phyloP scores from a whole-genome alignment of 2,329 filamentous ascomycete species.

The Periconia sp. region DNA sequence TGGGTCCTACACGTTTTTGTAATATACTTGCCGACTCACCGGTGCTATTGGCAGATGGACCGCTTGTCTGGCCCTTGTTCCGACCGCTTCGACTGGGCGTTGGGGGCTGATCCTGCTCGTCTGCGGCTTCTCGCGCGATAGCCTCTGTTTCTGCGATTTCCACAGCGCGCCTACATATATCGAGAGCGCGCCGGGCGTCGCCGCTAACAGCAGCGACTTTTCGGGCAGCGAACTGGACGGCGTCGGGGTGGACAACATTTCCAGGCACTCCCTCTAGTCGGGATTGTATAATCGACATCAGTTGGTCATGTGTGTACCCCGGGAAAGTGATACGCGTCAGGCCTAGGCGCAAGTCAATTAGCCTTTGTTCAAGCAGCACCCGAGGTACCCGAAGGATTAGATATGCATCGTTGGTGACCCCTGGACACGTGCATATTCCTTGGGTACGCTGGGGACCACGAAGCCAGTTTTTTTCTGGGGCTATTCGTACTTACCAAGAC shows the following conservation, averaged over 20 bases:
- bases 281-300: constrained; percentile 97
- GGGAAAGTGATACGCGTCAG: constrained; percentile 95
- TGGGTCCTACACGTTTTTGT: constrained; percentile 24
- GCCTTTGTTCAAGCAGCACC: constrained; percentile 22
- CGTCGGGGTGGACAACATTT: constrained; percentile 87
- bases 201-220: constrained; percentile 97
- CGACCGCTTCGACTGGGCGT: constrained; percentile 64
- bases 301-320: constrained; percentile 93
- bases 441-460: not conserved
- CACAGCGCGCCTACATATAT: constrained; percentile 93
- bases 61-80: constrained; percentile 32
- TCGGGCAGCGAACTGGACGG: constrained; percentile 91
- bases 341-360: constrained; percentile 48
- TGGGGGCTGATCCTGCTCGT: constrained; percentile 47
- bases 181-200: constrained; percentile 86
- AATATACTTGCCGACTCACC: constrained; percentile 21
- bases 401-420: constrained; percentile 4
- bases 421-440: not conserved
- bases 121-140: constrained; percentile 28
- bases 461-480: not conserved
- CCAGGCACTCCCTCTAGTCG: constrained; percentile 85
- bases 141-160: constrained; percentile 84
- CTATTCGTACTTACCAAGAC: constrained; percentile 47
- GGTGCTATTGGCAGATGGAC: constrained; percentile 21
- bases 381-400: constrained; percentile 21